Conservation (phyloP, 768 basidiomycete species). For the Pleurotus cornucopiae region DNA sequence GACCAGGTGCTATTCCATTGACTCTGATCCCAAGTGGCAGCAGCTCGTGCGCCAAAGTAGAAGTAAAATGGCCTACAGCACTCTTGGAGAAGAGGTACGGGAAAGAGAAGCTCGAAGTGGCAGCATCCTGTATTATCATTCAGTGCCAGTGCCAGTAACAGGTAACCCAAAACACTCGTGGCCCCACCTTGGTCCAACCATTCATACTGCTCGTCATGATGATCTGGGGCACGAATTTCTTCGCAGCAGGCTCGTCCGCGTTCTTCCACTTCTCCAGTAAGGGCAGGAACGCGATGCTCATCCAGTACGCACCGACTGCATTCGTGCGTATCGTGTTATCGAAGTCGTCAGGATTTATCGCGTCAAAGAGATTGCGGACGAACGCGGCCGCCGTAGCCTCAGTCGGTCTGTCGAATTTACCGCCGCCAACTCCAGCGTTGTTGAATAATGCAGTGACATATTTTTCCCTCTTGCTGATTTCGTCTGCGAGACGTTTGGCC, state of each 20-base stretch:
- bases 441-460: slow-evolving; percentile 45
- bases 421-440: slow-evolving; percentile 37
- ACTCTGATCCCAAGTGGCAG: slow-evolving; percentile 43
- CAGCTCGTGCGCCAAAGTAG: slow-evolving; percentile 42
- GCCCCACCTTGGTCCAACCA: slow-evolving; percentile 42
- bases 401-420: slow-evolving; percentile 23
- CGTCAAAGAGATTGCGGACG: slow-evolving; percentile 34
- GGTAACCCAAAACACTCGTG: background rate
- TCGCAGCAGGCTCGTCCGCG: slow-evolving; percentile 19
- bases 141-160: background rate
- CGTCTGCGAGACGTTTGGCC: slow-evolving; percentile 36
- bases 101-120: slow-evolving; percentile 33
- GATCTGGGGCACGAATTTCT: slow-evolving; percentile 41
- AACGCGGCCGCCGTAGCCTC: slow-evolving; percentile 30
- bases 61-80: slow-evolving; percentile 42
- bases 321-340: slow-evolving; percentile 32
- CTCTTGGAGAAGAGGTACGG: slow-evolving; percentile 47
- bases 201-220: slow-evolving; percentile 51
- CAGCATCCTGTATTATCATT: slow-evolving; percentile 27
- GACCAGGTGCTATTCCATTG: slow-evolving; percentile 43
- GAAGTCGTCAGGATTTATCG: slow-evolving; percentile 32
- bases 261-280: slow-evolving; percentile 44
- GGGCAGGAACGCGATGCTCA: slow-evolving; percentile 53
- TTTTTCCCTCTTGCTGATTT: slow-evolving; percentile 30
- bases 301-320: slow-evolving; percentile 47